Base-by-base conservation (phyloP, 2,329 filamentous ascomycete genomes). In the Cladosporium velox region DNA sequence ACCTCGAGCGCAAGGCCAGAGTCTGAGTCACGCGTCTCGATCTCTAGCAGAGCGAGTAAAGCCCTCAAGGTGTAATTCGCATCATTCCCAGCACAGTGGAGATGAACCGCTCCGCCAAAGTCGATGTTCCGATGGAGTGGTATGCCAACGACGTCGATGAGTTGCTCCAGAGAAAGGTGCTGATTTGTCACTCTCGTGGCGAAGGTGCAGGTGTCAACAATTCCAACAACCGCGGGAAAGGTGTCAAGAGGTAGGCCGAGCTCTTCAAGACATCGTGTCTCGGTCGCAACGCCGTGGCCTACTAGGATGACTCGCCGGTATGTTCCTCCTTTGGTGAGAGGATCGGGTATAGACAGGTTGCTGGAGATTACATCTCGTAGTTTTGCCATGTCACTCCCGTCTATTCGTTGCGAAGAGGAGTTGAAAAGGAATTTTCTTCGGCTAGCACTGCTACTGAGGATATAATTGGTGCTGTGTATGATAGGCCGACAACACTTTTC, bases 231-330 rank as follows among this genome's bases (percentile, higher is more conserved):
- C 47, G 21, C 8, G 8, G 47, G 47, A 26, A 49, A 49, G n/a
- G 47, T n/a, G 47, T 49, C 47, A 49, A 49, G 47, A 26, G 47
- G 47, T 49, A 49, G 47, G 47, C 47, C 47, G 47, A 49, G 47
- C 47, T 49, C 47, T 26, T 49, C 47, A 6, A 49, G 47, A 49
- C 21, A 49, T 26, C 47, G 47, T 49, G 24, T 49, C n/a, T 49
- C 47, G 47, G 47, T 49, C n/a, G 47, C 47, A 49, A 49, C 21
- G 47, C 47, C 47, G n/a, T 49, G 47, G 47, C 21, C 47, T 24
- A 14, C n/a, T 49, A 49, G 47, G 47, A 49, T 49, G 21, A 49
- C 47, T 49, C 47, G 47, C n/a, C 47, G 47, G 47, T 26, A 49
- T 49, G 47, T 49, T 49, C 6, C 47, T 49, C 47, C 47, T 49